Evolutionary conservation across 306 rosid species (phyloP), one percentile per base, ranked within the genome.

Genomic region (Vicia sativa): DNA sequence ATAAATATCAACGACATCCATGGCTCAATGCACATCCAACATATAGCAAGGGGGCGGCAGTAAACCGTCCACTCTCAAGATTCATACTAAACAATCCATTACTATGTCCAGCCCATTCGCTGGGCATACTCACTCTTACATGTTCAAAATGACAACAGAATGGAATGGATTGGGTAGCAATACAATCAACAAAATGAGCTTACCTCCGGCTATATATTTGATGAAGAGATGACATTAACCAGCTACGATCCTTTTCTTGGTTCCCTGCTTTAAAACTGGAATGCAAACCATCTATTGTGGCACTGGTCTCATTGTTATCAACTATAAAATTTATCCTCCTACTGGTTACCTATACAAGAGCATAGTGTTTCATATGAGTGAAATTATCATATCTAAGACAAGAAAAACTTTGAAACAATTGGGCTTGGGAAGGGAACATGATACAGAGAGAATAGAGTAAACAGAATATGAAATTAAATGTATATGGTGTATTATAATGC

Each of bases 121-220:
- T 46, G 56, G 21, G 59, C 11, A 53, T 11, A 23, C 34, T 46
- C 23, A 46, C 23, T 46, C 53, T 46, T 13, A 39, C 23, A 38
- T 50, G 38, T 16, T 16, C 23, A 8, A 72, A 53, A 63, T 26
- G 56, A 34, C 14, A 74, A 42, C 45, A 65, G 71, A 50, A 54
- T 23, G 34, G 19, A 64, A 38, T 26, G 60, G 60, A 61, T 56
- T 35, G 43, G 11, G 57, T 53, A 59, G 58, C 37, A 48, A 65
- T 44, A 23, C 14, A 39, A 37, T 66, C 49, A 55, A 44, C 52
- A 25, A 68, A 69, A 52, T 54, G 61, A 56, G 52, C 75, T 80
- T 71, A 91, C 97, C 97, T 87, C 71, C 96, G 78, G 74, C 97
- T 91, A 75, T 89, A 84, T 48, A 91, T 91, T 79, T 91, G 97